Base-by-base conservation (phyloP, 1,284 basidiomycete genomes). In the Porogramme epimiltina region DNA sequence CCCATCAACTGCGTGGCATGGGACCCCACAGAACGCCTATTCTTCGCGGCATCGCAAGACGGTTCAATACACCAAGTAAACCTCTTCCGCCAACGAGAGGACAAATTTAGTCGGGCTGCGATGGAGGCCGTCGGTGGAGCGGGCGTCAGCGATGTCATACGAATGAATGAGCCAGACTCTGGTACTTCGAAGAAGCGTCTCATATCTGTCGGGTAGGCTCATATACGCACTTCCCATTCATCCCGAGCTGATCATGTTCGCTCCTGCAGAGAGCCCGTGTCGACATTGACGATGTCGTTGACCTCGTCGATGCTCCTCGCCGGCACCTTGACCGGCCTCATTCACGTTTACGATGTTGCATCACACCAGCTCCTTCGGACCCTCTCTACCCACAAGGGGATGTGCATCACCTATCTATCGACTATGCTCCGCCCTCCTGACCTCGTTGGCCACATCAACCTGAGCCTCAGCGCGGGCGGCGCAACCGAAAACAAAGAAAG, bases 281-380 rank as follows among this genome's bases (percentile, higher is more conserved):
- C 88, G 1, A 72, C 84, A 1, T 70, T 98, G 4, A 71, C 85
- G 1, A 82, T 96, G 39, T 95, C 94, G 0, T 66, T 88, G 13
- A 85, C 87, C 4, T 82, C 84, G 0, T 81, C 89, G 0, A 76
- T 89, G 26, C 80, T 95, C 28, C 71, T 95, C 16, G 81, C 83
- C 22, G 93, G 93, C 13, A 93, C 91, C 0, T 67, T 78, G 2
- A 71, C 79, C 0, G 93, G 93, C 6, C 70, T 84, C n/a, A 82
- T 98, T 43, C 82, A 91, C 53, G 68, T 95, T 25, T 92, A 95
- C 65, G 90, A 97, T 57, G 81, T 96, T 31, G 84, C 90, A 1
- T 96, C 95, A 1, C 91, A 95, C 62, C 95, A 98, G 66, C 82
- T 87, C 26, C 75, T 96, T 24, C 88, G 93, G 31, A 89, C 87